Evolutionary conservation across 352 stramenopile species (phyloP).

Genomic region (Blastocystis sp.): DNA sequence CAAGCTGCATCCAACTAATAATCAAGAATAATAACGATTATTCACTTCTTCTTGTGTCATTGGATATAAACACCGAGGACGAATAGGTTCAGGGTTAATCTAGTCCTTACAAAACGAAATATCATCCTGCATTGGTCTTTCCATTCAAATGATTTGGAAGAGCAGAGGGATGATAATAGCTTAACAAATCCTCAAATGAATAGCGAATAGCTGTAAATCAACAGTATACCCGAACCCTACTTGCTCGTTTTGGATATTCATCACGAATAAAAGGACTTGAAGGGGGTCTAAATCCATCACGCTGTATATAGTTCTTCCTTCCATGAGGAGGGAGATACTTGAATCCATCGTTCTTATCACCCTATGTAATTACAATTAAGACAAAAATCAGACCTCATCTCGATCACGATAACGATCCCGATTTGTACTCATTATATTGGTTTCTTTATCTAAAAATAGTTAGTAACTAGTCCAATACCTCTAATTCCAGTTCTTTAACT

Average conservation of each 20-base stretch:
- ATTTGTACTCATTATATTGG: too few relatives aligned
- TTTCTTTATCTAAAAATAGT: too few relatives aligned
- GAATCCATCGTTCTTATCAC: not conserved
- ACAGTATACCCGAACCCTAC: not conserved
- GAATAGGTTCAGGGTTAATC: not conserved
- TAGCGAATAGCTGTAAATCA: not conserved
- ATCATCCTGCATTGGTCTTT: not conserved
- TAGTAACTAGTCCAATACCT: too few relatives aligned
- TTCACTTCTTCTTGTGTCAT: not conserved
- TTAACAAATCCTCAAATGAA: not conserved
- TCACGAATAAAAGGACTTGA: not conserved
- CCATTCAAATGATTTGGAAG: not conserved
- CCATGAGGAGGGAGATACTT: not conserved
- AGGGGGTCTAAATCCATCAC: not conserved
- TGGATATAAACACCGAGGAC: not conserved
- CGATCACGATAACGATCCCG: too few relatives aligned
- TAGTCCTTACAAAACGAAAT: not conserved
- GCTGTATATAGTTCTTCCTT: not conserved
- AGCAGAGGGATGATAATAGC: not conserved
- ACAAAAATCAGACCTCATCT: too few relatives aligned
- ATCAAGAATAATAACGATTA: not conserved
- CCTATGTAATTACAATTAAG: not conserved
- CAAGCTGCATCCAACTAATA: not conserved
- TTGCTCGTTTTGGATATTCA: not conserved
- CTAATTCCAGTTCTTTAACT: too few relatives aligned